These are phyloP conservation scores for Colletotrichum lini DNA, from an alignment of 2,329 filamentous ascomycete genomes.

Conservation along the genomic window DNA sequence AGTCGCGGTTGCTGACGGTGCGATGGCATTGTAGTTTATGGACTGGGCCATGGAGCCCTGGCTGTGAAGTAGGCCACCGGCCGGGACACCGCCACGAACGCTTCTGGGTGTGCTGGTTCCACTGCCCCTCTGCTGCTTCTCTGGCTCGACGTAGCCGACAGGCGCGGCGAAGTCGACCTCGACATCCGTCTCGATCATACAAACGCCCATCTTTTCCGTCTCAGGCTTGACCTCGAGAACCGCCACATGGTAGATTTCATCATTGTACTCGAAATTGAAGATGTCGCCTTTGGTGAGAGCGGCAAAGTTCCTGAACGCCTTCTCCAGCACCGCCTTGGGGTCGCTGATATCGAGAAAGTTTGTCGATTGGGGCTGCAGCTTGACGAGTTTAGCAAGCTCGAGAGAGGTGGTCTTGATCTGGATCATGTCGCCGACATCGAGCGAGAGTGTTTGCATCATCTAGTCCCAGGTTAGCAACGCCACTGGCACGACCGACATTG, in stretches of 20 bases:
- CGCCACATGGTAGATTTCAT: conserved; percentile 91
- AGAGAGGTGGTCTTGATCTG: conserved; percentile 96
- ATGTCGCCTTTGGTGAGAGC: conserved; percentile 93
- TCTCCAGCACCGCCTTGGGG: conserved; percentile 96
- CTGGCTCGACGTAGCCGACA: conserved; percentile 93
- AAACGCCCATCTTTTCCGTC: conserved; percentile 86
- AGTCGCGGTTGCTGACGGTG: conserved; percentile 79
- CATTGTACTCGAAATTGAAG: conserved; percentile 98
- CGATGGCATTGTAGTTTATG: conserved; percentile 96
- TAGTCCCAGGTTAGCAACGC: conserved; percentile 52
- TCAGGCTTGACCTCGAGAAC: conserved; percentile 95
- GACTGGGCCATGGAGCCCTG: conserved; percentile 96
- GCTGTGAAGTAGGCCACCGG: conserved; percentile 82
- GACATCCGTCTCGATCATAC: conserved; percentile 96
- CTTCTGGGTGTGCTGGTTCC: conserved; percentile 91
- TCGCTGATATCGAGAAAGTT: conserved; percentile 97
- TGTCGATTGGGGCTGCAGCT: conserved; percentile 93
- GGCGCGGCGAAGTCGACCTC: conserved; percentile 96
- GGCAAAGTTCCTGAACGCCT: conserved; percentile 95
- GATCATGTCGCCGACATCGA: conserved; percentile 94
- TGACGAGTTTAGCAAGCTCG: conserved; percentile 91
- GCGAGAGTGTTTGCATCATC: conserved; percentile 93
- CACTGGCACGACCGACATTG: neutral
- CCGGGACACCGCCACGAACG: conserved; percentile 69
- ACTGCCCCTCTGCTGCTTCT: conserved; percentile 69